A percentile compares a stretch with the other conserved stretches of the same genome.
phyloP scores from a whole-genome alignment of 192 early-diverging fungal genomes.

The Coemansia pectinata region DNA sequence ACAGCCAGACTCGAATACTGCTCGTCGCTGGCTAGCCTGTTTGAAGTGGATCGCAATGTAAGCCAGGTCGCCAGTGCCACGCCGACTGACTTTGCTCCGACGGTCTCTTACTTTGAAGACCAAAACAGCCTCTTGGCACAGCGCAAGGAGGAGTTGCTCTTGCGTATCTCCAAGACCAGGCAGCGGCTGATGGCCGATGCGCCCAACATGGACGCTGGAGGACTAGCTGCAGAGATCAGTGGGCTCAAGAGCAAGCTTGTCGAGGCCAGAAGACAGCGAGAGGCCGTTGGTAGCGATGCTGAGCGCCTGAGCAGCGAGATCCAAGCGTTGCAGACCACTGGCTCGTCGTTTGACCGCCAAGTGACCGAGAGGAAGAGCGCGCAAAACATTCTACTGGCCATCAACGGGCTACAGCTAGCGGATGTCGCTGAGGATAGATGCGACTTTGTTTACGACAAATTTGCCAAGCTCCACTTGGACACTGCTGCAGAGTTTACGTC shows the following conservation, averaged over 20 bases:
- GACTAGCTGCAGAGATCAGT: constrained; percentile 23
- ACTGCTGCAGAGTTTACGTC: constrained; percentile 44
- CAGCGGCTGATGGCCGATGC: constrained; percentile 27
- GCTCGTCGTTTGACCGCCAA: constrained; percentile 35
- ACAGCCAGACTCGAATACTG: constrained; percentile 48
- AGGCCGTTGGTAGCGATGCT: neutral
- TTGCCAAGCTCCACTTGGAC: constrained; percentile 39
- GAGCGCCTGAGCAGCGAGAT: constrained; percentile 35
- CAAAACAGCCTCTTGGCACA: constrained; percentile 19
- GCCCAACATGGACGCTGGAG: constrained; percentile 17
- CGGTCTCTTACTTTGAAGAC: constrained; percentile 26
- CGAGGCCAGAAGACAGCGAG: constrained; percentile 23
- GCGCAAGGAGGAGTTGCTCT: constrained; percentile 33
- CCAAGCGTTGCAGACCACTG: constrained; percentile 30
- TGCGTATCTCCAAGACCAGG: constrained; percentile 33
- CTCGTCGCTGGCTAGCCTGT: constrained; percentile 29
- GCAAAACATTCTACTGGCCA: constrained; percentile 43
- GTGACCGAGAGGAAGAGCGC: constrained; percentile 42
- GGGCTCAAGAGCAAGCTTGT: constrained; percentile 21
- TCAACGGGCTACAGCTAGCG: constrained; percentile 43
- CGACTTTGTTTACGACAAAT: constrained; percentile 51
- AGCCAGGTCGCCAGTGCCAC: constrained; percentile 17
- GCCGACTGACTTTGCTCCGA: constrained; percentile 13
- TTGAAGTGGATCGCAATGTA: constrained; percentile 44
- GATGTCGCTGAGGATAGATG: constrained; percentile 33